Conservation (phyloP, 2,329 filamentous ascomycete species). For the Aspergillus pseudoterreus region DNA sequence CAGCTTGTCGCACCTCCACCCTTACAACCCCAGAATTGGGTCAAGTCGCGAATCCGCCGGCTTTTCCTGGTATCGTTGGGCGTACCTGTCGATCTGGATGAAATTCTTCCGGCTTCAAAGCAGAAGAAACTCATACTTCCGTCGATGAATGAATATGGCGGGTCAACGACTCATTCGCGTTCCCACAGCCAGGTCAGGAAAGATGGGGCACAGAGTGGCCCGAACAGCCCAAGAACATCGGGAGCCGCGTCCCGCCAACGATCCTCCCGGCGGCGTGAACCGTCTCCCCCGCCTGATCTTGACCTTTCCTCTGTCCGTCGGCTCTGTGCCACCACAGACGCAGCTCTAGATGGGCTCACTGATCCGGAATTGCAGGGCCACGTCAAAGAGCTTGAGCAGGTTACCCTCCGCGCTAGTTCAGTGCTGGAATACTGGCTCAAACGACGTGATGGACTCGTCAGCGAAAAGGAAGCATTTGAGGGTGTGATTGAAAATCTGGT, state of each 20-base stretch:
- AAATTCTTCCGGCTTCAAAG: constrained; percentile 93
- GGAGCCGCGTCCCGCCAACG: constrained; percentile 29
- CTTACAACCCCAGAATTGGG: constrained; percentile 95
- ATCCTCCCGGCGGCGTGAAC: constrained; percentile 42
- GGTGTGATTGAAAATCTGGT: constrained; percentile 96
- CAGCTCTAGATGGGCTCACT: constrained; percentile 75
- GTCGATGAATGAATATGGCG: constrained; percentile 62
- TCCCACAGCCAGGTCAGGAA: constrained; percentile 31
- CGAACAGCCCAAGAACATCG: constrained; percentile 19
- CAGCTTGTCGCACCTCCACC: constrained; percentile 93
- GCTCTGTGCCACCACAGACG: constrained; percentile 78
- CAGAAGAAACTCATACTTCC: constrained; percentile 96
- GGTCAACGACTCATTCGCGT: constrained; percentile 51
- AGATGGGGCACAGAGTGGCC: constrained; percentile 24
- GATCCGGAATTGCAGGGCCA: constrained; percentile 72
- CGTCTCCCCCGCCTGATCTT: constrained; percentile 67
- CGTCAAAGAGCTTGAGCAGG: constrained; percentile 62
- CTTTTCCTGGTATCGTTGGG: constrained; percentile 94
- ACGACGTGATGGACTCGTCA: constrained; percentile 77
- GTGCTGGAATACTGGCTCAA: constrained; percentile 87
- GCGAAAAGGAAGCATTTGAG: constrained; percentile 90
- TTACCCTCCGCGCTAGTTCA: constrained; percentile 69
- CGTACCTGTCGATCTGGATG: constrained; percentile 92
- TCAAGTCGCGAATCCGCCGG: constrained; percentile 87
- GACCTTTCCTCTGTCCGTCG: constrained; percentile 76